Percentiles rank a stretch among this genome's conserved stretches.
Evolutionary conservation across 176 grass and related monocot genomes (phyloP).

Genomic region (Juncus effusus): DNA sequence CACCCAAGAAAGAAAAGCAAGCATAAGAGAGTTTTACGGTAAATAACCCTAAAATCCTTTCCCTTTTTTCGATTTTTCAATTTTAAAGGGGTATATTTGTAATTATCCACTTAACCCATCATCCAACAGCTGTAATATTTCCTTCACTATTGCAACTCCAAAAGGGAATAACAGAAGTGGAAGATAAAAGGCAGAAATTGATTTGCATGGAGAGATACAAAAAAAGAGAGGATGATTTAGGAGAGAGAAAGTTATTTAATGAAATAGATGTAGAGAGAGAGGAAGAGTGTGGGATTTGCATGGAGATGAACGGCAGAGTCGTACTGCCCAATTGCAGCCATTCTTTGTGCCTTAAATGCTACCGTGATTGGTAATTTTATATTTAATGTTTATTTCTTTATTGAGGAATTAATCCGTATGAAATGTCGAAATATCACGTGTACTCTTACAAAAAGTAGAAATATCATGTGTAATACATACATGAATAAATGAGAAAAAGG

Average conservation of each 20-base stretch:
- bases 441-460: too few species aligned
- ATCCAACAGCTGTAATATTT: constrained; percentile 66
- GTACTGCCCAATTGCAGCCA: constrained; percentile 86
- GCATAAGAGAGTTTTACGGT: constrained; percentile 91
- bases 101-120: background rate
- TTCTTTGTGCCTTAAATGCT: constrained; percentile 85
- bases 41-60: constrained; percentile 10
- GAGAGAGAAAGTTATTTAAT: constrained; percentile 37
- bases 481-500: too few species aligned
- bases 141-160: constrained; percentile 83
- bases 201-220: constrained; percentile 51
- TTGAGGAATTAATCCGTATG: background rate
- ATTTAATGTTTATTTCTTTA: background rate
- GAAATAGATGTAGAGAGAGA: constrained; percentile 74
- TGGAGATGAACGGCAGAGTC: constrained; percentile 81
- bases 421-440: too few species aligned
- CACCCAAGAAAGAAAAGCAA: constrained; percentile 91
- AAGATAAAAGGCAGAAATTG: constrained; percentile 65
- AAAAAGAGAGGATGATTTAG: constrained; percentile 46
- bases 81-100: background rate
- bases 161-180: constrained; percentile 68
- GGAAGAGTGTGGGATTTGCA: constrained; percentile 94
- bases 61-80: background rate
- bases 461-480: too few species aligned
- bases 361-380: constrained; percentile 54